A percentile compares a stretch with the other conserved stretches of the same genome.
Evolutionary conservation across 139 green algal genomes (phyloP).

Genomic region (Zygnema circumcarinatum): DNA sequence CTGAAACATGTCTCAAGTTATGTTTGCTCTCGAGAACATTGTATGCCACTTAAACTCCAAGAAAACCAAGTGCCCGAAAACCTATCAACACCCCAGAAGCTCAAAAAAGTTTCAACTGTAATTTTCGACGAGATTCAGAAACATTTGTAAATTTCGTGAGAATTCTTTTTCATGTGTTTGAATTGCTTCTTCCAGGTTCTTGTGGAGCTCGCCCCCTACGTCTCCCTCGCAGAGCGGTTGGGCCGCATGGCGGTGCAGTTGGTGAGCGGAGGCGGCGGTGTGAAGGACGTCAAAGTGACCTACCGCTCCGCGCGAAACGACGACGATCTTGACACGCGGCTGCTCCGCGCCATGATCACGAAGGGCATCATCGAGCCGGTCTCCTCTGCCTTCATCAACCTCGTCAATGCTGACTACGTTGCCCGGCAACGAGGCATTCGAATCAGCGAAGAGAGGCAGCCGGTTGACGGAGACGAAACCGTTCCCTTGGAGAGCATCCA

Average conservation of each 20-base stretch:
- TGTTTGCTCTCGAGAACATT: too few relatives aligned
- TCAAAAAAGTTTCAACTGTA: too few relatives aligned
- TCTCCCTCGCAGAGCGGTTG: constrained; percentile 76
- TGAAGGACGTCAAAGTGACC: constrained; percentile 82
- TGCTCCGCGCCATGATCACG: constrained; percentile 82
- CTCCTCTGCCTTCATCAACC: constrained; percentile 75
- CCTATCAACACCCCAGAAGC: too few relatives aligned
- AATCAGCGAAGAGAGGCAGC: constrained; percentile 75
- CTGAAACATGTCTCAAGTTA: too few relatives aligned
- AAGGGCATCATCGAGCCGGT: constrained; percentile 65
- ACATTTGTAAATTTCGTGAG: too few relatives aligned
- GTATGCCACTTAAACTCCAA: too few relatives aligned
- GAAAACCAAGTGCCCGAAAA: too few relatives aligned
- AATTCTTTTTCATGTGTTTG: too few relatives aligned
- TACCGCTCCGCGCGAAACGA: constrained; percentile 76
- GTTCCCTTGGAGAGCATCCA: constrained; percentile 48
- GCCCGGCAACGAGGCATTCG: constrained; percentile 85
- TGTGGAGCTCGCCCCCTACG: constrained; percentile 88
- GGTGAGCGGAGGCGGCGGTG: constrained; percentile 65
- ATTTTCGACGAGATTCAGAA: too few relatives aligned
- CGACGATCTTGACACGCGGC: constrained; percentile 90
- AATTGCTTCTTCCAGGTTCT: constrained; percentile 86
- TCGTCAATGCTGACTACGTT: constrained; percentile 96
- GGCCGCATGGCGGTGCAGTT: constrained; percentile 62
- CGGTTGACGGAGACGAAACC: constrained; percentile 57